Base-by-base conservation (phyloP, 2,329 filamentous ascomycete species). In the Diaporthe ilicicola region DNA sequence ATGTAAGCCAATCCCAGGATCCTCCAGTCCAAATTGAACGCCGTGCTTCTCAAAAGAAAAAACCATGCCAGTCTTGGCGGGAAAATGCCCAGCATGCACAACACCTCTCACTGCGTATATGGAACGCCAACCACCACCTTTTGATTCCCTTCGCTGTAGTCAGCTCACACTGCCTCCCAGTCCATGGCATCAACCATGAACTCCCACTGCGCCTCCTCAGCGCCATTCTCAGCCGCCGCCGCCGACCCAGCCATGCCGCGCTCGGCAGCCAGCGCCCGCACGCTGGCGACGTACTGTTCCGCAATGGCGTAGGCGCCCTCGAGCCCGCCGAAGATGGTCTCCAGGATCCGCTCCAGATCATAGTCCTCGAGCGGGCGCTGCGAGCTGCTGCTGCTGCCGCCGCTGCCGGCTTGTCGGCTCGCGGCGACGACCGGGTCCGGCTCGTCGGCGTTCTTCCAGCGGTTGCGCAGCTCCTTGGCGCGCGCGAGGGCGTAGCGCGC, bases 391-490 rank as follows among this genome's bases (percentile, higher is more conserved):
- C 39, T 5, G 22, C 22, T 55, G 2, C 34, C n/a, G 39, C 4
- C 6, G 70, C 76, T 24, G 24, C 50, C 50, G 76, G 79, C 69
- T 77, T n/a, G n/a, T n/a, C n/a, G n/a, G n/a, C n/a, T n/a, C n/a
- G n/a, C n/a, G n/a, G 79, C 66, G 78, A 81, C 74, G 79, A 78
- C 9, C 75, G 75, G 1, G 77, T 80, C 69, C 27, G 70, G 79
- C 53, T 88, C 84, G 46, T 90, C 88, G 0, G 88, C 90, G 67
- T 90, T 88, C 80, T 94, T 94, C 92, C 92, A 94, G 12, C 89
- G 84, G 74, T 94, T 94, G 1, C 92, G 84, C 69, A 93, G 55
- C 74, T 92, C 90, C 77, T 94, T 94, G 0, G 92, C 92, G 67
- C 88, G 83, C 65, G 85, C 84, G 4, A 94, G 83, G 67, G 91